Conservation (phyloP, 75 land plant genomes). For the Pseudotsuga menziesii region DNA sequence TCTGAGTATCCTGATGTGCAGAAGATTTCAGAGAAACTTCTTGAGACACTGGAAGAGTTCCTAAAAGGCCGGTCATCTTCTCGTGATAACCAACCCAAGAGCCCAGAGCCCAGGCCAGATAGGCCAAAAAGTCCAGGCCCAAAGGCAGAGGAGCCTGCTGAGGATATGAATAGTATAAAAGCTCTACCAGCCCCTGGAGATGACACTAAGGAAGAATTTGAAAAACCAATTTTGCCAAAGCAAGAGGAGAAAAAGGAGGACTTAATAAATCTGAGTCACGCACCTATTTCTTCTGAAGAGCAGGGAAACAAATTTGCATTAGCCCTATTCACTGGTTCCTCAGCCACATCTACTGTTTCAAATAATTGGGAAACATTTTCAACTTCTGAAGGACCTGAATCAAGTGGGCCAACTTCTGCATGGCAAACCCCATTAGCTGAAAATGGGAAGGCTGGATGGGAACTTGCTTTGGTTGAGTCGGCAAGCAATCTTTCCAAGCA, state of each 20-base stretch:
- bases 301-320: slow-evolving; percentile 37
- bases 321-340: slow-evolving; percentile 54
- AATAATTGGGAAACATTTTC: slow-evolving; percentile 35
- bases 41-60: slow-evolving; percentile 67
- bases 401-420: slow-evolving; percentile 6
- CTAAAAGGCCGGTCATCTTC: slow-evolving; percentile 18
- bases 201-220: neutral
- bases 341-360: slow-evolving; percentile 19
- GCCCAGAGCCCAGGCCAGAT: slow-evolving; percentile 17
- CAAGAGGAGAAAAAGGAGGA: slow-evolving; percentile 18
- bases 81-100: neutral
- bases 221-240: slow-evolving; percentile 7
- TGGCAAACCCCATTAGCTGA: slow-evolving; percentile 33
- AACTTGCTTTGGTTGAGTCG: slow-evolving; percentile 34
- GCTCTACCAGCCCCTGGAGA: slow-evolving; percentile 15
- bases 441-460: slow-evolving; percentile 56
- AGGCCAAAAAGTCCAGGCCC: neutral
- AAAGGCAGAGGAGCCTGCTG: neutral
- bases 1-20: slow-evolving; percentile 80
- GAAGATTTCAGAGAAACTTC: slow-evolving; percentile 46
- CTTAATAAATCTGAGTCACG: slow-evolving; percentile 26
- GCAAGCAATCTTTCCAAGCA: slow-evolving; percentile 42
- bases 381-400: slow-evolving; percentile 13
- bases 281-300: slow-evolving; percentile 28
- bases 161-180: slow-evolving; percentile 17